Conservation (phyloP, 2,329 filamentous ascomycete species). For the Paecilomyces formosus region DNA sequence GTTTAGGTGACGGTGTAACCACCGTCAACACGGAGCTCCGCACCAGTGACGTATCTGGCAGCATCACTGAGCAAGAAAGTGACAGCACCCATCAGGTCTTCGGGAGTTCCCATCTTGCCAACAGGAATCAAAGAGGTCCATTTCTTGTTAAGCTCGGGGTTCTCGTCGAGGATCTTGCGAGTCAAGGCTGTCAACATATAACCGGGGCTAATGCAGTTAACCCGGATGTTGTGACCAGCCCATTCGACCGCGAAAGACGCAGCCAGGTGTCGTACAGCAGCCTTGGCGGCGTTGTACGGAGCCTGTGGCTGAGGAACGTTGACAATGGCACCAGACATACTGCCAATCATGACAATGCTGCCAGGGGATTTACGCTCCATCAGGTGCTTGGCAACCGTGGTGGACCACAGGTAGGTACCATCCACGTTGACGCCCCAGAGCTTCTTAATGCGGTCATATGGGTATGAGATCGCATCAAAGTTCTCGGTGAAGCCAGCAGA, state of each 20-base stretch:
- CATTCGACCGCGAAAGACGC: conserved; percentile 88
- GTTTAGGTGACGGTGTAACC: conserved; percentile 74
- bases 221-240: conserved; percentile 78
- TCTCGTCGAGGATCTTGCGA: conserved; percentile 88
- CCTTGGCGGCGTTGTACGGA: conserved; percentile 90
- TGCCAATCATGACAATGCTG: conserved; percentile 90
- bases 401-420: conserved; percentile 84
- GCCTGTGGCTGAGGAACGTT: conserved; percentile 92
- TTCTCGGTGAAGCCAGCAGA: conserved; percentile 97
- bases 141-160: conserved; percentile 78
- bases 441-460: conserved; percentile 83
- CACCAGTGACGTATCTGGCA: conserved; percentile 64
- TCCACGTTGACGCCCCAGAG: conserved; percentile 92
- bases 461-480: conserved; percentile 85
- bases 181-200: conserved; percentile 97
- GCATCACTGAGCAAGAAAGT: conserved; percentile 79
- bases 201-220: conserved; percentile 91
- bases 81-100: conserved; percentile 89
- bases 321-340: conserved; percentile 89
- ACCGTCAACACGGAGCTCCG: conserved; percentile 75
- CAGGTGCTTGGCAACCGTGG: conserved; percentile 75
- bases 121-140: conserved; percentile 90
- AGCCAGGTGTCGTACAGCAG: conserved; percentile 81
- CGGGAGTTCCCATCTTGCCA: conserved; percentile 86
- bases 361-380: conserved; percentile 73